Base-by-base conservation (phyloP, 2,329 filamentous ascomycete species). In the Penicillium thymicola region DNA sequence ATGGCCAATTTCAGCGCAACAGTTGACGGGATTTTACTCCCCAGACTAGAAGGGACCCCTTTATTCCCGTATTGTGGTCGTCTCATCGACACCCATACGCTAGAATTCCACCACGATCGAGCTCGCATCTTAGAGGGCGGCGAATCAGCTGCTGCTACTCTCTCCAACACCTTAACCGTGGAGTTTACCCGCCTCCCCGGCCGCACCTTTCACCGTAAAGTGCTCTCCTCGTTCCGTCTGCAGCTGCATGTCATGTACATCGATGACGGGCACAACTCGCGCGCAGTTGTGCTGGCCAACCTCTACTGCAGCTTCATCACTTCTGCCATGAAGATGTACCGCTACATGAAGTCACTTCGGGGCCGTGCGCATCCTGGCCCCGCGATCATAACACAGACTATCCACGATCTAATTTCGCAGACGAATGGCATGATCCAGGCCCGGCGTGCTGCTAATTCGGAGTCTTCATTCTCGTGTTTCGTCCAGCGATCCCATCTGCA, bases 51-150 rank as follows among this genome's bases (percentile, higher is more conserved):
- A 62, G 77, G 76, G 58, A 70, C 70, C 1, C 66, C 60, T 7
- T 61, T 70, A 25, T 97, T 99, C 70, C 91, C 93, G 0, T 99
- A 96, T 73, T 97, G 94, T 68, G 94, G 94, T 38, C 84, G 85
- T 41, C 73, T 85, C 16, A 91, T 99, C 64, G 79, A 96, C 68
- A 89, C 85, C 18, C 76, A 75, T 50, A 92, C 88, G 0, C 77
- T 99, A 28, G 86, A 91, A 59, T 82, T 97, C 46, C 81, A 79
- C 66, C 92, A 89, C 68, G 86, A 91, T 66, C 78, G 82, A 44
- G 81, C 84, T 32, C 79, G 81, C 47, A 55, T 66, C 4, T 57
- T 73, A 1, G 68, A 74, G 74, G 60, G 81, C 75, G 55, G 75
- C 73, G 62, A 76, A 71, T 49, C 79, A 80, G 88, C 79, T 67